A percentile compares a stretch with the other conserved stretches of the same genome.
phyloP scores from a whole-genome alignment of 768 basidiomycete genomes.

The Termitomyces sp. region DNA sequence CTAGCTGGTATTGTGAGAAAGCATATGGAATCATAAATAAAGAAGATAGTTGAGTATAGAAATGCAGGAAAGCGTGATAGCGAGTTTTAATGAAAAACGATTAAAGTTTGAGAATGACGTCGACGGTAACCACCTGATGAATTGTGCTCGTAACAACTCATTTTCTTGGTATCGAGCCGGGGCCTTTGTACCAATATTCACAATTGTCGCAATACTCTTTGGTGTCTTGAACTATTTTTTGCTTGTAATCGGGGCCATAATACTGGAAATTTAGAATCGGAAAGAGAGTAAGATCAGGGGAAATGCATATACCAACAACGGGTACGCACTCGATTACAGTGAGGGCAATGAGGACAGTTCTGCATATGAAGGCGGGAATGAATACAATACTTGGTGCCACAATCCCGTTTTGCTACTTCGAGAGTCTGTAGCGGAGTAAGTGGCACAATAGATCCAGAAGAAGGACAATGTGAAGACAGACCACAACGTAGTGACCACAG shows the following conservation, averaged over 20 bases:
- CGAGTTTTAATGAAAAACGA: conserved; percentile 2
- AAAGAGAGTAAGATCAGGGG: conserved; percentile 3
- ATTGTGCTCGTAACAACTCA: conserved; percentile 14
- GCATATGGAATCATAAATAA: neutral
- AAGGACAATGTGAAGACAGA: conserved; percentile 24
- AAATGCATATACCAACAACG: conserved; percentile 2
- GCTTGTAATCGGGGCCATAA: conserved; percentile 62
- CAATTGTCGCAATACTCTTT: conserved; percentile 52
- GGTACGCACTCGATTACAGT: conserved; percentile 38
- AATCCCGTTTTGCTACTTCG: conserved; percentile 50
- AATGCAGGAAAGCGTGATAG: conserved; percentile 10
- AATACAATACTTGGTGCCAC: conserved; percentile 37
- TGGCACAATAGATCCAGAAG: neutral
- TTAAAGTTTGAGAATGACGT: neutral
- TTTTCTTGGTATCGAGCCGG: conserved; percentile 31
- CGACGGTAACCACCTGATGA: conserved; percentile 1
- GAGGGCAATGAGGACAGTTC: conserved; percentile 32
- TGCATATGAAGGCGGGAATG: conserved; percentile 25
- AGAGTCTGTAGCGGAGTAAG: conserved; percentile 33
- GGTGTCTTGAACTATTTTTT: conserved; percentile 48
- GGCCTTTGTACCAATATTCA: conserved; percentile 51
- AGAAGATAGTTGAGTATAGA: neutral
- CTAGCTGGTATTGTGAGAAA: neutral
- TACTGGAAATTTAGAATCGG: conserved; percentile 36
- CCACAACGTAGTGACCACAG: conserved; percentile 76